Conservation (phyloP, 2,329 filamentous ascomycete species). For the Alternaria hordeiaustralica region DNA sequence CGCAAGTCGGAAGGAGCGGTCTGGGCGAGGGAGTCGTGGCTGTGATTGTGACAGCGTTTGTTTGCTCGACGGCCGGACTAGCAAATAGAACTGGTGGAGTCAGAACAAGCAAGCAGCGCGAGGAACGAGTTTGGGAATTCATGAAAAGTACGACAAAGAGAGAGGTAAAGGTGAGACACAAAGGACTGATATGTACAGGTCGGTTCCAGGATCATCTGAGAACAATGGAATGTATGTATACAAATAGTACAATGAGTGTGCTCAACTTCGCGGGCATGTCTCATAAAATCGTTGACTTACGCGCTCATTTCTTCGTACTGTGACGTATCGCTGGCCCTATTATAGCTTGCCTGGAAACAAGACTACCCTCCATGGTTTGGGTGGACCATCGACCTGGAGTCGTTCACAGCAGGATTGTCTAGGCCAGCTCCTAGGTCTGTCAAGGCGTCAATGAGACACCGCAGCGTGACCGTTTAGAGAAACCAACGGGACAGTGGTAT, state of each 20-base stretch:
- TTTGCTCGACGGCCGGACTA: not conserved
- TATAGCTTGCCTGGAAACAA: not conserved
- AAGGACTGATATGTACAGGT: not conserved
- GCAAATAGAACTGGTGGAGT: not conserved
- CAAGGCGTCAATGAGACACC: not conserved
- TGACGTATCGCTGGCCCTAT: not conserved
- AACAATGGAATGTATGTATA: not conserved
- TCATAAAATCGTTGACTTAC: not conserved
- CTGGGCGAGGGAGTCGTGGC: not conserved
- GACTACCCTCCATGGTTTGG: not conserved
- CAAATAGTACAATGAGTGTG: conserved; percentile 13
- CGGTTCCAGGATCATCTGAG: not conserved
- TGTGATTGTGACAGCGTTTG: not conserved
- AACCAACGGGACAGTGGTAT: not conserved
- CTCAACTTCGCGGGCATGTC: not conserved
- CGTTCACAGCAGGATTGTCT: not conserved
- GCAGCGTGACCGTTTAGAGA: not conserved
- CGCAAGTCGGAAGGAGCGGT: not conserved
- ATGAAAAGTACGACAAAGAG: not conserved
- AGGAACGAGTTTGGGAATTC: not conserved
- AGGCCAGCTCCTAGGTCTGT: not conserved
- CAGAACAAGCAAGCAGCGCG: not conserved
- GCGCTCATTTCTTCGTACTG: not conserved
- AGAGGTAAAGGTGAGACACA: not conserved
- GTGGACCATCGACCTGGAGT: not conserved